Base-by-base conservation (phyloP, 2,329 filamentous ascomycete species). In the Penicillium brasilianum region DNA sequence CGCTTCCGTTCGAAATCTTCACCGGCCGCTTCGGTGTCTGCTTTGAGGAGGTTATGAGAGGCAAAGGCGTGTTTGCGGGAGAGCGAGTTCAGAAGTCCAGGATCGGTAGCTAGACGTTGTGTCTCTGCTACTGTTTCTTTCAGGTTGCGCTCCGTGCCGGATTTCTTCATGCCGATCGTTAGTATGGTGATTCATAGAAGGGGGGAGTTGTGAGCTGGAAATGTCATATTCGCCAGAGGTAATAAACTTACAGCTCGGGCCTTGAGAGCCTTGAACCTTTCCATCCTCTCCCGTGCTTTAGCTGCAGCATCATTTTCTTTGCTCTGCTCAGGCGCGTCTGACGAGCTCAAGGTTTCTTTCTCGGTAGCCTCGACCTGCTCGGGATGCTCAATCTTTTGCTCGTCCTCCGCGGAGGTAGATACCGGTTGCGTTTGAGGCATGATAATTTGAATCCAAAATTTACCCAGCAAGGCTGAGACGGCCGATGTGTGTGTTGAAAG, bases 1-100 rank as follows among this genome's bases (percentile, higher is more conserved):
- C 95, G 89, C 80, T 98, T 97, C 68, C 95, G 91, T 83, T 99
- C 95, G 73, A 98, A 99, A 77, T 98, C 95, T 58, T 91, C 92
- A 36, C 93, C 93, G 0, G 85, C 83, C 18, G 91, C 92, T 76
- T 93, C 91, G 1, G 93, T 89, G 71, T 97, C 93, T 4, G 93
- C 92, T 81, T 97, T 97, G 46, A 97, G 85, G 0, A 99, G 87
- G 74, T 98, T 99, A 76, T 97, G 92, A 6, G 90, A 88, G 20
- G 95, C 94, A 67, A 95, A 88, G 58, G 92, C 93, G 71, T 92
- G 91, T 72, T 93, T 92, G 64, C 93, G 90, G 66, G 90, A 88
- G n/a, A 98, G 82, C 1, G 91, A 86, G 1, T 87, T 87, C 52
- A 97, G 86, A 63, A 94, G 85, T 3, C 85, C 85, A 5, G 92